Evolutionary conservation across 2,329 filamentous ascomycete genomes (phyloP), one percentile per base, ranked within the genome.

Genomic region (Atkinsonella texensis): DNA sequence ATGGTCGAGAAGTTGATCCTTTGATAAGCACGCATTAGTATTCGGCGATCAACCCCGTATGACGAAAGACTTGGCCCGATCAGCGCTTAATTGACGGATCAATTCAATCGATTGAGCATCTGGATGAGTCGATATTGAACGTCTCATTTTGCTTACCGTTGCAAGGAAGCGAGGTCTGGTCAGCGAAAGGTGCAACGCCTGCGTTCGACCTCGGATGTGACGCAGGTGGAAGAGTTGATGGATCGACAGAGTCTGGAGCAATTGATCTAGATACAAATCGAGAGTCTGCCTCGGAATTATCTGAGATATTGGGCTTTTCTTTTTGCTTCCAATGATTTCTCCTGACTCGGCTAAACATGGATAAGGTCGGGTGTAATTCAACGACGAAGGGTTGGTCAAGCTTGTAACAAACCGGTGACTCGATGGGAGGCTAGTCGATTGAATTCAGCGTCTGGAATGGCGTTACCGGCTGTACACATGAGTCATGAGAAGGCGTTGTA

Each of bases 341-440:
- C 51, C 63, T 62, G 51, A 58, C 62, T 58, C 65, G 65, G 59
- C 60, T 63, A 57, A 70, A 70, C 68, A 70, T 70, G 63, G 66
- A 66, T 57, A 56, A 40, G 23, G 17, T 35, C 32, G 38, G 31
- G 23, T 46, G 38, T 42, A 42, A 35, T 46, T 33, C 32, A 46
- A 41, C 32, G 46, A 48, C 33, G 41, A 52, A 44, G 45, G 28
- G 17, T 46, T 38, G 23, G 43, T 40, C 28, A 18, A 17, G 10
- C 17, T 10, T 42, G 45, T 23, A 10, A 40, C n/a, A 23, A n/a
- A 17, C 10, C 15, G 15, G 46, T 32, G 18, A 43, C 18, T 17
- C 45, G 40, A 15, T 11, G 8, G 28, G 7, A 32, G 15, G 17
- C 17, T 9, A 13, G 35, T 31, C 35, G 38, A 31, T 15, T 28